These are phyloP conservation scores for Dioscorea zingiberensis DNA, from an alignment of 106 monocot genomes.

Conservation along the genomic window DNA sequence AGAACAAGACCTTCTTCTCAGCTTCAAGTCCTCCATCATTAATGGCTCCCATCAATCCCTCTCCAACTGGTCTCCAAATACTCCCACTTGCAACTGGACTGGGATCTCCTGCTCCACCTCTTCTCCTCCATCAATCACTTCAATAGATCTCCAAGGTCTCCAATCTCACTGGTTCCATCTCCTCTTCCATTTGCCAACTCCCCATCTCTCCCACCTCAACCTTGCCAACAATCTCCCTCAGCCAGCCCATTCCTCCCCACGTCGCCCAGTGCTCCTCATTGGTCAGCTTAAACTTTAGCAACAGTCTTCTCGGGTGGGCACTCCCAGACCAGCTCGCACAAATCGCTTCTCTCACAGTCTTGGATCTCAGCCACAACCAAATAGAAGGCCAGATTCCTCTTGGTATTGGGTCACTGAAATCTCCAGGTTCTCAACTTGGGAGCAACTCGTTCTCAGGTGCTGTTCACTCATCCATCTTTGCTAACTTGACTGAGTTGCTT, in stretches of 20 bases:
- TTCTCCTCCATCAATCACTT: neutral
- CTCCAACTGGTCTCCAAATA: too few relatives aligned
- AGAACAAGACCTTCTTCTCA: constrained; percentile 45
- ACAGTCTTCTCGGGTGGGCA: constrained; percentile 44
- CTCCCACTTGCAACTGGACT: constrained; percentile 67
- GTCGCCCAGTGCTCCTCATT: constrained; percentile 43
- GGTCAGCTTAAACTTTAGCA: constrained; percentile 50
- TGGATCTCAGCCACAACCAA: too few relatives aligned
- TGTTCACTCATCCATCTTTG: too few relatives aligned
- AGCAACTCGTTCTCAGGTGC: too few relatives aligned
- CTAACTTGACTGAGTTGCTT: too few relatives aligned
- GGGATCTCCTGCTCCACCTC: constrained; percentile 44
- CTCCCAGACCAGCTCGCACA: constrained; percentile 50
- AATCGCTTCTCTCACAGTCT: too few relatives aligned
- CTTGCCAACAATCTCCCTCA: constrained; percentile 54
- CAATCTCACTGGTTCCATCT: too few relatives aligned
- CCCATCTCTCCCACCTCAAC: constrained; percentile 40
- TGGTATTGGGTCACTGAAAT: too few relatives aligned
- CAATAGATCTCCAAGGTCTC: too few relatives aligned
- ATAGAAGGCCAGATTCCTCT: too few relatives aligned
- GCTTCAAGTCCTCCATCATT: constrained; percentile 53
- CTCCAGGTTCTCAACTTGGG: too few relatives aligned
- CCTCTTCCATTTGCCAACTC: constrained; percentile 42
- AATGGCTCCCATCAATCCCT: constrained; percentile 42
- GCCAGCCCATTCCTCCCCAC: constrained; percentile 43